phyloP scores from a whole-genome alignment of 1,139 yeast species.

The Scheffersomyces cryptocercus region DNA sequence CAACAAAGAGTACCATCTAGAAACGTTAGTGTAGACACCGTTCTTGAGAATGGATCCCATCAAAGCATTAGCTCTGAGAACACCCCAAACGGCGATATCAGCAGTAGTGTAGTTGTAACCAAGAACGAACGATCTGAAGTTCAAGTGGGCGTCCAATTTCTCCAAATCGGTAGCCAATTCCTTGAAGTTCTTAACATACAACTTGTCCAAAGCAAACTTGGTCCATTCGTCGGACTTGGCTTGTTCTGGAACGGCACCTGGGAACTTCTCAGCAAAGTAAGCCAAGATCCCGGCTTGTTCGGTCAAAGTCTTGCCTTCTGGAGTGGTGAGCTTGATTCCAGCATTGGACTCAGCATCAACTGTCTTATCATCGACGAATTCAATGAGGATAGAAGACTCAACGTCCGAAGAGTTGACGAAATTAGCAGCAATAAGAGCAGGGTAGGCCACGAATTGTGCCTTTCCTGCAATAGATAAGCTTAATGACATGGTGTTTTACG shows the following conservation, averaged over 20 bases:
- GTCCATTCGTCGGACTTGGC: constrained; percentile 58
- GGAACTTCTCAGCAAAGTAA: constrained; percentile 48
- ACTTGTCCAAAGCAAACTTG: constrained; percentile 64
- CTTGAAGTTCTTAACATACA: constrained; percentile 85
- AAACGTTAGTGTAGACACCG: constrained; percentile 77
- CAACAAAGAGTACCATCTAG: constrained; percentile 89
- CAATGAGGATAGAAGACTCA: constrained; percentile 55
- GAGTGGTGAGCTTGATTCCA: constrained; percentile 45
- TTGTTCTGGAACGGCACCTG: constrained; percentile 34
- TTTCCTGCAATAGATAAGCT: constrained; percentile 75
- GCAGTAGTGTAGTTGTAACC: constrained; percentile 71
- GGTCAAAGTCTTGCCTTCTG: constrained; percentile 45
- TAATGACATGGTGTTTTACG: constrained; percentile 22
- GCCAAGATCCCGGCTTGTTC: constrained; percentile 47
- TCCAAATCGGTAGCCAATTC: constrained; percentile 77
- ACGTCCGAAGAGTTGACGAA: constrained; percentile 57
- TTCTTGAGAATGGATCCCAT: constrained; percentile 88
- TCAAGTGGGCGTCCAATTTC: constrained; percentile 76
- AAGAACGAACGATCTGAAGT: constrained; percentile 76
- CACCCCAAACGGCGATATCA: constrained; percentile 93
- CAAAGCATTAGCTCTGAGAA: constrained; percentile 86
- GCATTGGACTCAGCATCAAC: constrained; percentile 41
- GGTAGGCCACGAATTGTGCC: constrained; percentile 79
- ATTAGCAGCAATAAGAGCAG: constrained; percentile 77
- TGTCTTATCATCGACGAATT: constrained; percentile 65